phyloP scores from a whole-genome alignment of 495 filamentous ascomycete genomes.

The Diplogelasinospora grovesii region DNA sequence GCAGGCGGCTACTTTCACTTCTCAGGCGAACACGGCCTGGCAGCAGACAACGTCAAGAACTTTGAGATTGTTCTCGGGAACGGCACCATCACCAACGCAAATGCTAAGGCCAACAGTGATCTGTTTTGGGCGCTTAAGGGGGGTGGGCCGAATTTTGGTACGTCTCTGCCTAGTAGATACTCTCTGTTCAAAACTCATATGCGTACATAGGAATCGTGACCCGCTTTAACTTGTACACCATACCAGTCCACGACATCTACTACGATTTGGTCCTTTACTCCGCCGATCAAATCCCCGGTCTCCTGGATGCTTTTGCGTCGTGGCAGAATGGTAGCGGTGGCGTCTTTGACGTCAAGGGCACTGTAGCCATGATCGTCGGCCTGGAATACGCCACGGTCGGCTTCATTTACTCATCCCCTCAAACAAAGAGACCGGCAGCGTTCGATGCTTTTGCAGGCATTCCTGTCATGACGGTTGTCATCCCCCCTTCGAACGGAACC shows the following conservation, averaged over 20 bases:
- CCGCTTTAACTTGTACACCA: constrained; percentile 31
- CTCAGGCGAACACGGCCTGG: not conserved
- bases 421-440: not conserved
- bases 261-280: constrained; percentile 2
- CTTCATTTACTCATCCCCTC: not conserved
- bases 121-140: constrained; percentile 41
- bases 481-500: too few relatives aligned
- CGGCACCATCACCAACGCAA: constrained; percentile 40
- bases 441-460: not conserved
- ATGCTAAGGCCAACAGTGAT: constrained; percentile 29
- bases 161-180: constrained; percentile 29
- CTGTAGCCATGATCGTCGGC: not conserved
- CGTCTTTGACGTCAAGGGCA: not conserved
- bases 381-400: not conserved
- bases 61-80: constrained; percentile 42
- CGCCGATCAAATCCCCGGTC: not conserved
- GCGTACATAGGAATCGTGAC: constrained; percentile 47
- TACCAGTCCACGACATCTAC: constrained; percentile 22
- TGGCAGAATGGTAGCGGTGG: not conserved
- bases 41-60: constrained; percentile 33
- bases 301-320: not conserved
- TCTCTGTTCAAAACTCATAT: too few relatives aligned
- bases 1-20: constrained; percentile 20
- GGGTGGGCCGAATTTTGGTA: constrained; percentile 46
- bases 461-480: too few relatives aligned